Evolutionary conservation across 306 rosid species (phyloP).

Genomic region (Rosa lucieae): DNA sequence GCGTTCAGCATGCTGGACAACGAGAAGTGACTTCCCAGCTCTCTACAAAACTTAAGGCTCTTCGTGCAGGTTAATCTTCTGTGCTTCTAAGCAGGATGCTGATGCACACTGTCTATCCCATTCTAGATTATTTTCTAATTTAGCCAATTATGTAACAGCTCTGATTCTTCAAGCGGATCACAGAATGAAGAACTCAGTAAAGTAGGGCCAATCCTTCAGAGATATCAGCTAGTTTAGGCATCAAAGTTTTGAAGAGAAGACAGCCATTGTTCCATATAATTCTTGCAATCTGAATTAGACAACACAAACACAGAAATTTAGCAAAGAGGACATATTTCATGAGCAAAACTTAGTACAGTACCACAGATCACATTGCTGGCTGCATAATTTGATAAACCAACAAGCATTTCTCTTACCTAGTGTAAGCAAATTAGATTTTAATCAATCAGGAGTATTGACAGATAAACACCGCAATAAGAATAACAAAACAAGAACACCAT

Average conservation of each 20-base stretch:
- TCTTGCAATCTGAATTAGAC: conserved; percentile 65
- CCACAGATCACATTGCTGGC: neutral
- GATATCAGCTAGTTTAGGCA: conserved; percentile 26
- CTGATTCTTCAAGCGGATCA: conserved; percentile 9
- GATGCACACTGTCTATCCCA: conserved; percentile 9
- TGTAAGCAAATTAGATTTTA: neutral
- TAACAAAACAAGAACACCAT: neutral
- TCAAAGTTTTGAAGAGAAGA: conserved; percentile 60
- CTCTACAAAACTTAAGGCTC: conserved; percentile 5
- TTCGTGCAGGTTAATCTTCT: neutral
- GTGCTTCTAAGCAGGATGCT: conserved; percentile 9
- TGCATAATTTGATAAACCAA: neutral
- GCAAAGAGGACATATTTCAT: conserved; percentile 16
- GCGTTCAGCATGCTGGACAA: conserved; percentile 6
- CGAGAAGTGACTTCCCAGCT: neutral
- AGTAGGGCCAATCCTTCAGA: conserved; percentile 22
- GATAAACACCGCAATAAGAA: neutral
- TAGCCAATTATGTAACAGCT: conserved; percentile 10
- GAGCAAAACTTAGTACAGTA: neutral
- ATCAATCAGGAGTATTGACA: neutral
- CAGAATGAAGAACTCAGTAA: neutral
- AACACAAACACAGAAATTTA: conserved; percentile 26
- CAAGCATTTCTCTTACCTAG: neutral
- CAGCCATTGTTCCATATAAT: conserved; percentile 64
- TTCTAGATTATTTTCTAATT: conserved; percentile 6